Conservation (phyloP, 345 rosid genomes). For the Excoecaria agallocha region DNA sequence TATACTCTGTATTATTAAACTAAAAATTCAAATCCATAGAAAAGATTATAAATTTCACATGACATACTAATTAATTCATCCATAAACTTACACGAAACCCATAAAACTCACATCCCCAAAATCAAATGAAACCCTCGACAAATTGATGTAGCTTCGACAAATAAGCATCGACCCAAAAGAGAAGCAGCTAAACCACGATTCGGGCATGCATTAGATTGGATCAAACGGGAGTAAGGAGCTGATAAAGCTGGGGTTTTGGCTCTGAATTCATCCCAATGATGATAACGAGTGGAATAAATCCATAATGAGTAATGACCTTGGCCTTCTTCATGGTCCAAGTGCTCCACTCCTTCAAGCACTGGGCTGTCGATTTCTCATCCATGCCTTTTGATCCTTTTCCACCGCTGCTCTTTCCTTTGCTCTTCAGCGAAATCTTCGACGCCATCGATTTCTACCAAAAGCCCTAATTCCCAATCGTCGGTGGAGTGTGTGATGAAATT, state of each 20-base stretch:
- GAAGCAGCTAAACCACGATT: slow-evolving; percentile 14
- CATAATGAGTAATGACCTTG: slow-evolving; percentile 82
- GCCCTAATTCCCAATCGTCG: slow-evolving; percentile 8
- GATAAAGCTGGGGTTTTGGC: slow-evolving; percentile 83
- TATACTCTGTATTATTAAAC: slow-evolving; percentile 1
- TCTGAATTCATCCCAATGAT: slow-evolving; percentile 93
- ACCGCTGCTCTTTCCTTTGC: slow-evolving; percentile 44
- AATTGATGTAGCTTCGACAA: slow-evolving; percentile 34
- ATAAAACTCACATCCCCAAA: slow-evolving; percentile 9
- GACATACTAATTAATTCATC: background rate
- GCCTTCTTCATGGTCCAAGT: slow-evolving; percentile 86
- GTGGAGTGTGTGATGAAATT: background rate
- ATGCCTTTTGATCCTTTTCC: slow-evolving; percentile 44
- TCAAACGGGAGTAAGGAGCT: slow-evolving; percentile 87
- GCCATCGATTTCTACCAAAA: slow-evolving; percentile 29
- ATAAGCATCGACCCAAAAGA: slow-evolving; percentile 22
- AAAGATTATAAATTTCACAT: slow-evolving; percentile 3
- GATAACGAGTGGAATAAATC: slow-evolving; percentile 86
- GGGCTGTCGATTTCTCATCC: slow-evolving; percentile 42
- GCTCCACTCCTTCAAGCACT: slow-evolving; percentile 81
- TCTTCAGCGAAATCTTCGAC: slow-evolving; percentile 50
- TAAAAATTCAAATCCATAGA: background rate
- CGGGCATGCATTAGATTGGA: background rate
- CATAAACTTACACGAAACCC: slow-evolving; percentile 1
- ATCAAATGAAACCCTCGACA: slow-evolving; percentile 3